Conservation (phyloP, 2,329 filamentous ascomycete genomes). For the Rhinocladiella similis region DNA sequence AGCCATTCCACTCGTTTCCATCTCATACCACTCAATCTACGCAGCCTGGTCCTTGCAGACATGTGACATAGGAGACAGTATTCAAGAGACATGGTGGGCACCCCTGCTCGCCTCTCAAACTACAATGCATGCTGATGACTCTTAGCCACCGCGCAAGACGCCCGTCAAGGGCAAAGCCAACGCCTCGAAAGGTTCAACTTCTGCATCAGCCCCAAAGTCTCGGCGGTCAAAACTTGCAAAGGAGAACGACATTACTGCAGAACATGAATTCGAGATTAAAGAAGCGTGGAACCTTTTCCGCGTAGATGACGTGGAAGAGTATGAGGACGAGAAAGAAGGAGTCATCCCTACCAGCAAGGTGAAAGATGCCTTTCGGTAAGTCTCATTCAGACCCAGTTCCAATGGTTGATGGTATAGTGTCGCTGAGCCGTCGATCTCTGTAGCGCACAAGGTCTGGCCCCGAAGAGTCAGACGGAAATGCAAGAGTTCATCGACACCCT, state of each 20-base stretch:
- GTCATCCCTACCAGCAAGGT: conserved; percentile 69
- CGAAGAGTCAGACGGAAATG: conserved; percentile 63
- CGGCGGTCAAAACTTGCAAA: conserved; percentile 87
- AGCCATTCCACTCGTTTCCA: not conserved
- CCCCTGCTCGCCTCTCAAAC: not conserved
- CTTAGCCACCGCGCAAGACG: conserved; percentile 19
- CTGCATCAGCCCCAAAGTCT: conserved; percentile 38
- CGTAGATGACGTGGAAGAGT: conserved; percentile 51
- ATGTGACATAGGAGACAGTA: not conserved
- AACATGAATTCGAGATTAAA: conserved; percentile 85
- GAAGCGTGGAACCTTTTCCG: conserved; percentile 86
- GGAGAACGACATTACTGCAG: conserved; percentile 80
- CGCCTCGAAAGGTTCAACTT: not conserved
- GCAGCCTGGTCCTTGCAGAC: not conserved
- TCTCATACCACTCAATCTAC: too few relatives aligned
- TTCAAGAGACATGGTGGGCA: not conserved
- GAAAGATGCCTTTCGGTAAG: conserved; percentile 71
- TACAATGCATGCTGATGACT: not conserved
- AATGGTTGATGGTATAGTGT: not conserved
- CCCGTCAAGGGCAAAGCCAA: conserved; percentile 32
- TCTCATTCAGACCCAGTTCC: conserved; percentile 9
- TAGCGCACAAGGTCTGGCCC: conserved; percentile 79
- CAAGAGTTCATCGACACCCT: conserved; percentile 75
- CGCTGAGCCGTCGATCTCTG: not conserved
- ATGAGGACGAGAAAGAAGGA: conserved; percentile 70